phyloP scores from a whole-genome alignment of 2,329 filamentous ascomycete species.

The Mycosphaerelloides madeirae region DNA sequence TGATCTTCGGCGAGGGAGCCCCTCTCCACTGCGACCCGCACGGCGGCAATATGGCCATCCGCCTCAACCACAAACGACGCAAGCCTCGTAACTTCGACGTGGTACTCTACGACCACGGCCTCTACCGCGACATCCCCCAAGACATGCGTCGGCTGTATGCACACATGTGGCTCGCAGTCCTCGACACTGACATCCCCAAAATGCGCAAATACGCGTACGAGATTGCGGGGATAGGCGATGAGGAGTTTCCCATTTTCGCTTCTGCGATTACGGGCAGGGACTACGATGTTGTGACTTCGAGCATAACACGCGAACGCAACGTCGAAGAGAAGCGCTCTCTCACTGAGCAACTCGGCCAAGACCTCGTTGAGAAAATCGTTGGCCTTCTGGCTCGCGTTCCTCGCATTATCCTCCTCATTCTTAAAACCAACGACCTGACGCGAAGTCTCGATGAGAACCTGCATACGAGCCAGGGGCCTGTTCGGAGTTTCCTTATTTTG shows the following conservation, averaged over 20 bases:
- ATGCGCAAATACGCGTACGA: conserved; percentile 89
- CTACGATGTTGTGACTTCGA: conserved; percentile 63
- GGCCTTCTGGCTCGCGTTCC: conserved; percentile 84
- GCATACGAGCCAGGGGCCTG: conserved; percentile 62
- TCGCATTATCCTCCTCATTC: conserved; percentile 83
- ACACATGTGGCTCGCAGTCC: conserved; percentile 94
- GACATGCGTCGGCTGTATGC: conserved; percentile 79
- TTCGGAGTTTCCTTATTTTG: conserved; percentile 60
- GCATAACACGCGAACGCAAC: conserved; percentile 58
- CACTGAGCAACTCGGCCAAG: conserved; percentile 72
- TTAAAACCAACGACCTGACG: conserved; percentile 97
- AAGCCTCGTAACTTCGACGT: conserved; percentile 79
- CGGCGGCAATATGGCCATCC: conserved; percentile 90
- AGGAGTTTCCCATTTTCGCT: conserved; percentile 91
- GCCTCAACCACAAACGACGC: conserved; percentile 61
- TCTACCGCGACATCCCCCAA: conserved; percentile 87
- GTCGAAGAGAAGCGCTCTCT: conserved; percentile 81
- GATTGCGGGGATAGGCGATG: conserved; percentile 81
- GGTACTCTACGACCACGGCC: conserved; percentile 91
- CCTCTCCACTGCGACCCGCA: conserved; percentile 96
- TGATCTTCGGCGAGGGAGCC: conserved; percentile 90
- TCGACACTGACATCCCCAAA: conserved; percentile 75
- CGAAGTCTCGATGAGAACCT: conserved; percentile 88
- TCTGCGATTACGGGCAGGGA: conserved; percentile 94
- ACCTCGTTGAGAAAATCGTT: conserved; percentile 77